Percentiles rank a stretch among this genome's conserved stretches.
Conservation (phyloP, 106 monocot genomes). For the Iris macrosiphon region DNA sequence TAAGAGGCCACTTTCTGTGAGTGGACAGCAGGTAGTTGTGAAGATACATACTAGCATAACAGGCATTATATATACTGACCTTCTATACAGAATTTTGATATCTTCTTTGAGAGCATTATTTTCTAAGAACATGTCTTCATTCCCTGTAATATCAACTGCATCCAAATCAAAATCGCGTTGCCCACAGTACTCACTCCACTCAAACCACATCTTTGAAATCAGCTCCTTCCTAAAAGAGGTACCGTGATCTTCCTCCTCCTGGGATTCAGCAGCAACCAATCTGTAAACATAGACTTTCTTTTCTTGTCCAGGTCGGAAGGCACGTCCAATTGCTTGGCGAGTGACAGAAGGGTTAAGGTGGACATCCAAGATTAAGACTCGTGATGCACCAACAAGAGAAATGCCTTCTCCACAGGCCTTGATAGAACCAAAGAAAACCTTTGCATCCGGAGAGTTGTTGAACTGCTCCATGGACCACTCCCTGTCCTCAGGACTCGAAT, state of each 20-base stretch:
- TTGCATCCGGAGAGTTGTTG: conserved; percentile 76
- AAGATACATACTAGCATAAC: too few species aligned
- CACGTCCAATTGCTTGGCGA: conserved; percentile 89
- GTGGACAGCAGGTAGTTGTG: too few species aligned
- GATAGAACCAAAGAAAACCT: conserved; percentile 87
- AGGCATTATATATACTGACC: too few species aligned
- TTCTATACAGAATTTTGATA: conserved; percentile 53
- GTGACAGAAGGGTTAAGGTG: conserved; percentile 94
- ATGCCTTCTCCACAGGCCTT: conserved; percentile 98
- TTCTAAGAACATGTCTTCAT: conserved; percentile 58
- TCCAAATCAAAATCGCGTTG: conserved; percentile 41
- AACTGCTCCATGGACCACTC: conserved; percentile 79
- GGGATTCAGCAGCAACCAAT: conserved; percentile 69
- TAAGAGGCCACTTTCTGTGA: too few species aligned
- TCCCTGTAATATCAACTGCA: conserved; percentile 22
- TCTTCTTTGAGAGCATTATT: conserved; percentile 36
- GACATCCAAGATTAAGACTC: conserved; percentile 83
- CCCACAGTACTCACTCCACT: conserved; percentile 54
- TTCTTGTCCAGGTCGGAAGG: conserved; percentile 79
- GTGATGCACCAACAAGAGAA: conserved; percentile 83
- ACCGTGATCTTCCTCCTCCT: conserved; percentile 59
- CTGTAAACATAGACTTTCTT: conserved; percentile 74
- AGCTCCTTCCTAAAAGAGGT: conserved; percentile 78
- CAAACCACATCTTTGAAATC: conserved; percentile 93
- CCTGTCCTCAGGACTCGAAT: conserved; percentile 63